Evolutionary conservation across 2,329 filamentous ascomycete species (phyloP).

Genomic region (Penicillium sp.): DNA sequence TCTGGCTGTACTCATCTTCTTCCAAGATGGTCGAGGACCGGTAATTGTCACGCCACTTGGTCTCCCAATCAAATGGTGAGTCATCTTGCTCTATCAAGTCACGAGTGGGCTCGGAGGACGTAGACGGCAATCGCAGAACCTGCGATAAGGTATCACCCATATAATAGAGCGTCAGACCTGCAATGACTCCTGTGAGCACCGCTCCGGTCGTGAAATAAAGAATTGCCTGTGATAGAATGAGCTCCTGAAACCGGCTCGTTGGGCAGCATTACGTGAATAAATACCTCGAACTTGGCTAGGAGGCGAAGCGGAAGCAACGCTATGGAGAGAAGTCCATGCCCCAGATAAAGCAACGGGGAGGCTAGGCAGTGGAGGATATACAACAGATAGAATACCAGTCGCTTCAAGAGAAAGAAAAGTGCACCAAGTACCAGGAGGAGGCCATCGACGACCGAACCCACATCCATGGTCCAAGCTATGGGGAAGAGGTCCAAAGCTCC

Average conservation of each 20-base stretch:
- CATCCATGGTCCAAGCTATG: background rate
- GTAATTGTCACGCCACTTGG: slow-evolving; percentile 11
- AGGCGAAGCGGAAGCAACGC: slow-evolving; percentile 51
- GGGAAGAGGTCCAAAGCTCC: background rate
- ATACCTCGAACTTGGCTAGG: slow-evolving; percentile 57
- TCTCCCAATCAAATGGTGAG: slow-evolving; percentile 16
- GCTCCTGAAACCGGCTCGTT: background rate
- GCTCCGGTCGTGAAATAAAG: slow-evolving; percentile 48
- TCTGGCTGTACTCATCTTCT: slow-evolving; percentile 31
- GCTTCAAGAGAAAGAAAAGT: slow-evolving; percentile 10
- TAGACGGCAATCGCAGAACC: slow-evolving; percentile 34
- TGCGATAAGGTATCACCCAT: slow-evolving; percentile 56
- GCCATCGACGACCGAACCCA: slow-evolving; percentile 1
- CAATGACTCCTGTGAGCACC: slow-evolving; percentile 62
- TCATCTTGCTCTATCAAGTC: slow-evolving; percentile 11
- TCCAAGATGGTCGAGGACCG: slow-evolving; percentile 31
- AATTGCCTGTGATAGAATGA: slow-evolving; percentile 12
- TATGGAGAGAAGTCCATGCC: slow-evolving; percentile 40
- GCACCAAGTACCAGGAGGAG: slow-evolving; percentile 6
- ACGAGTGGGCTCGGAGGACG: slow-evolving; percentile 9
- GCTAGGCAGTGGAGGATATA: slow-evolving; percentile 41
- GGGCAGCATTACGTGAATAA: background rate
- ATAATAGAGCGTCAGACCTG: slow-evolving; percentile 60
- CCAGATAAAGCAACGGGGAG: slow-evolving; percentile 51
- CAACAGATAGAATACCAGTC: slow-evolving; percentile 18